These are phyloP conservation scores for Calcarisporium arbuscula DNA, from an alignment of 2,329 filamentous ascomycete genomes.

Conservation along the genomic window DNA sequence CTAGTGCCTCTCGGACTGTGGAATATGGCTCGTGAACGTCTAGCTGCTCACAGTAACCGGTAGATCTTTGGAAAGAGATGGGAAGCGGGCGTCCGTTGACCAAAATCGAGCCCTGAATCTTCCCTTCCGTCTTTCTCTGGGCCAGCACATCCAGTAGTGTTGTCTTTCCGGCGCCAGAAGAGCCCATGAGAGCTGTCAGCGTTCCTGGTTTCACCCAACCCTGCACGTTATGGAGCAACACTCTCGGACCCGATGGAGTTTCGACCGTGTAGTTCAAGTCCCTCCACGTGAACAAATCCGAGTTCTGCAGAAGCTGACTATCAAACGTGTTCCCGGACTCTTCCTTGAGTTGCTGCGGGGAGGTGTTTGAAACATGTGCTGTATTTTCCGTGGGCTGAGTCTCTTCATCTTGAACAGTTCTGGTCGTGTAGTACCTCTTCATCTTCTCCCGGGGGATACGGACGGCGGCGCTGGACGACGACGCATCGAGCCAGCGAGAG, in stretches of 20 bases:
- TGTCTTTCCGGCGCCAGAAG: constrained; percentile 49
- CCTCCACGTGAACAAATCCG: constrained; percentile 59
- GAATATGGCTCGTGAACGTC: constrained; percentile 71
- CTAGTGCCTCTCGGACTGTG: constrained; percentile 73
- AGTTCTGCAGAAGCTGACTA: too few relatives aligned
- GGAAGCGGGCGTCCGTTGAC: constrained; percentile 63
- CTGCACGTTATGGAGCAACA: constrained; percentile 64
- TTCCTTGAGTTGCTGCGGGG: too few relatives aligned
- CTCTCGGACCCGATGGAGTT: constrained; percentile 57
- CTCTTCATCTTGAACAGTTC: constrained; percentile 18
- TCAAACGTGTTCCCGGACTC: too few relatives aligned
- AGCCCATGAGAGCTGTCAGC: constrained; percentile 62
- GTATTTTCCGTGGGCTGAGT: constrained; percentile 6
- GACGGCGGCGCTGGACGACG: too few relatives aligned
- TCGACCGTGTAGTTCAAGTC: constrained; percentile 70
- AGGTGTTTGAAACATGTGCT: constrained; percentile 1
- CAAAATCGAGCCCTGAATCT: constrained; percentile 63
- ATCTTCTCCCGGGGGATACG: too few relatives aligned
- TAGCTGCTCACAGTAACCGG: constrained; percentile 64
- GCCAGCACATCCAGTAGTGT: constrained; percentile 60
- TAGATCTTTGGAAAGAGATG: constrained; percentile 63
- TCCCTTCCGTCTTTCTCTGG: constrained; percentile 65
- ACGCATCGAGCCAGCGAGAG: too few relatives aligned
- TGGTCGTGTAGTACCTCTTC: too few relatives aligned
- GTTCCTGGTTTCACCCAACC: constrained; percentile 73